These are phyloP conservation scores for Solanum chiquidenum DNA, from an alignment of 257 asterid species.

Conservation along the genomic window DNA sequence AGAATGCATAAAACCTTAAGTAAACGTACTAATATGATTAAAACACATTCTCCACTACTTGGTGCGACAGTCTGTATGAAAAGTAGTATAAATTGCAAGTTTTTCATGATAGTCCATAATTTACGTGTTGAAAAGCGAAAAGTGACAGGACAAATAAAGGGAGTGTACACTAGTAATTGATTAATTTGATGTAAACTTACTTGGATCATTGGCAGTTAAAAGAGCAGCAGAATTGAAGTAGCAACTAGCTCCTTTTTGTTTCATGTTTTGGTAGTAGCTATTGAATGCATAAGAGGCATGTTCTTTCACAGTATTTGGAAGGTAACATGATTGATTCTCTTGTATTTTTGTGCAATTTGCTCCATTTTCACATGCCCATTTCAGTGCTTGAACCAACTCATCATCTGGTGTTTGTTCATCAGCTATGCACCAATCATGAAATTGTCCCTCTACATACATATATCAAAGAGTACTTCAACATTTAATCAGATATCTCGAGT, in stretches of 20 bases:
- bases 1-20: not conserved
- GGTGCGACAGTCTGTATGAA: not conserved
- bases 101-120: not conserved
- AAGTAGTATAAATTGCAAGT: not conserved
- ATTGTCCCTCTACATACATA: conserved; percentile 39
- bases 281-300: conserved; percentile 87
- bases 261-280: conserved; percentile 69
- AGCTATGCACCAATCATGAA: conserved; percentile 71
- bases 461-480: not conserved
- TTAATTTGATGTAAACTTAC: conserved; percentile 23
- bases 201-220: conserved; percentile 55
- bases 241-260: conserved; percentile 58
- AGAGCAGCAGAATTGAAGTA: conserved; percentile 74
- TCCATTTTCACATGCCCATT: conserved; percentile 81
- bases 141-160: not conserved
- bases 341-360: conserved; percentile 54
- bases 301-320: conserved; percentile 42
- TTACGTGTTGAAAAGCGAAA: not conserved
- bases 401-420: conserved; percentile 70
- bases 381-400: conserved; percentile 37
- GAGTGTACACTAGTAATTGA: not conserved
- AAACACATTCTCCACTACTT: not conserved
- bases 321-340: conserved; percentile 29
- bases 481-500: not conserved
- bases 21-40: not conserved